phyloP scores from a whole-genome alignment of 2,329 filamentous ascomycete species.

The Zymoseptoria passerinii region DNA sequence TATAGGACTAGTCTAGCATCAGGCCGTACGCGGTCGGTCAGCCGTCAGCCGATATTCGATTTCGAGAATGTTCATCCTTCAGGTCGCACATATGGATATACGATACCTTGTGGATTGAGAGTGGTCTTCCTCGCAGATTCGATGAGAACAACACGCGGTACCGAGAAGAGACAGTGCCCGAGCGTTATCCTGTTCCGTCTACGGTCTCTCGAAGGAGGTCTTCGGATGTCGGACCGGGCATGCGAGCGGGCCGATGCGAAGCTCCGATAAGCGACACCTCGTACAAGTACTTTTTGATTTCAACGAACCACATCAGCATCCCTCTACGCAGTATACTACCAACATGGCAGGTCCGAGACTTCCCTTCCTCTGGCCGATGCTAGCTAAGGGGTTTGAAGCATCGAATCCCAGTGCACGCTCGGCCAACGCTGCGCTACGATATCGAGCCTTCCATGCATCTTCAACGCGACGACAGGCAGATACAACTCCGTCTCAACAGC shows the following conservation, averaged over 20 bases:
- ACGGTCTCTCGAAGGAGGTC: neutral
- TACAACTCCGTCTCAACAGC: slow-evolving; percentile 17
- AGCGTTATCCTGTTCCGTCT: neutral
- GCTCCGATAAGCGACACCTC: neutral
- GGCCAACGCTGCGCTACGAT: slow-evolving; percentile 18
- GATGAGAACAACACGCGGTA: neutral
- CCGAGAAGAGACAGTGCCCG: neutral
- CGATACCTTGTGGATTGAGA: neutral
- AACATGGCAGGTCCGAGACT: slow-evolving; percentile 40
- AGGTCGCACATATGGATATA: neutral
- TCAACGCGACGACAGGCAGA: slow-evolving; percentile 26
- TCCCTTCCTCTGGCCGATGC: slow-evolving; percentile 41
- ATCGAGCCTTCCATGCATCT: slow-evolving; percentile 28
- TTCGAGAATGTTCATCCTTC: too few species aligned
- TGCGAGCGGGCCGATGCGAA: neutral
- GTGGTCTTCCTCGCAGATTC: neutral
- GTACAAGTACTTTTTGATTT: neutral
- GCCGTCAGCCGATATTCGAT: neutral
- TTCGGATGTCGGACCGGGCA: neutral
- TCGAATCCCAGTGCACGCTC: slow-evolving; percentile 17
- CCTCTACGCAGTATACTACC: neutral
- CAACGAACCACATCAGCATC: neutral
- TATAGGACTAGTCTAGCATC: neutral
- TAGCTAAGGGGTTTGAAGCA: slow-evolving; percentile 31
- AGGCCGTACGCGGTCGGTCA: neutral